phyloP scores from a whole-genome alignment of 352 stramenopile genomes.

The Phytopythium chamaehyphon region DNA sequence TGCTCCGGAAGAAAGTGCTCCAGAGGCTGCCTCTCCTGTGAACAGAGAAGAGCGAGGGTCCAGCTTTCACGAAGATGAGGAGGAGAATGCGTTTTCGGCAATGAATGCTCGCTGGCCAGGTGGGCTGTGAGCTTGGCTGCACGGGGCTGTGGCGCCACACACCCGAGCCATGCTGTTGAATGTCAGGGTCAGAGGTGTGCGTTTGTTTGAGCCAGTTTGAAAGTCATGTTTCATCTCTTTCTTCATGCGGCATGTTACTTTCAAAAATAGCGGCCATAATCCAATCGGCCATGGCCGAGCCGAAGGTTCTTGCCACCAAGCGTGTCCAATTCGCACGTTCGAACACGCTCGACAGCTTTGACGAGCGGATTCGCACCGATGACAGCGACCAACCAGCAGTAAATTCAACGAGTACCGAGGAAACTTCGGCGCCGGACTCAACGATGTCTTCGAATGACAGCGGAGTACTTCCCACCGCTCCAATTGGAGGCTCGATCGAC shows the following conservation, averaged over 20 bases:
- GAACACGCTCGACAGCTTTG: neutral
- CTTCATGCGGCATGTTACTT: too few relatives aligned
- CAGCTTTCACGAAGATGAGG: slow-evolving; percentile 7
- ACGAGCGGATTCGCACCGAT: neutral
- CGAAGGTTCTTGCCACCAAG: neutral
- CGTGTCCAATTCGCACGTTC: slow-evolving; percentile 4
- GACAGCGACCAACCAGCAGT: too few relatives aligned
- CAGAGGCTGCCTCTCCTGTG: neutral
- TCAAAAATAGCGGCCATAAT: too few relatives aligned
- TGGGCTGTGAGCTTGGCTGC: slow-evolving; percentile 3
- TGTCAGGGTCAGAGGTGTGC: too few relatives aligned
- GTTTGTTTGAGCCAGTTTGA: too few relatives aligned
- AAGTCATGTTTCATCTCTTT: too few relatives aligned
- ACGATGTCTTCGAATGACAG: too few relatives aligned
- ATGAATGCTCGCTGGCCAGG: slow-evolving; percentile 6
- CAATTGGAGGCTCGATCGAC: slow-evolving; percentile 7
- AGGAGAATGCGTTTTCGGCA: slow-evolving; percentile 10
- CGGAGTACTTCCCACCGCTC: neutral
- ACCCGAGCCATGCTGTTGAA: too few relatives aligned
- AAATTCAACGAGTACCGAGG: neutral
- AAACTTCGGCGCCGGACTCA: neutral
- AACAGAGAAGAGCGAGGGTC: neutral
- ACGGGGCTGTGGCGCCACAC: too few relatives aligned
- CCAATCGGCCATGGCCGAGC: neutral
- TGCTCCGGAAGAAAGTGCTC: too few relatives aligned